Base-by-base conservation (phyloP, 169 alveolate species). In the Eimeria sp. region DNA sequence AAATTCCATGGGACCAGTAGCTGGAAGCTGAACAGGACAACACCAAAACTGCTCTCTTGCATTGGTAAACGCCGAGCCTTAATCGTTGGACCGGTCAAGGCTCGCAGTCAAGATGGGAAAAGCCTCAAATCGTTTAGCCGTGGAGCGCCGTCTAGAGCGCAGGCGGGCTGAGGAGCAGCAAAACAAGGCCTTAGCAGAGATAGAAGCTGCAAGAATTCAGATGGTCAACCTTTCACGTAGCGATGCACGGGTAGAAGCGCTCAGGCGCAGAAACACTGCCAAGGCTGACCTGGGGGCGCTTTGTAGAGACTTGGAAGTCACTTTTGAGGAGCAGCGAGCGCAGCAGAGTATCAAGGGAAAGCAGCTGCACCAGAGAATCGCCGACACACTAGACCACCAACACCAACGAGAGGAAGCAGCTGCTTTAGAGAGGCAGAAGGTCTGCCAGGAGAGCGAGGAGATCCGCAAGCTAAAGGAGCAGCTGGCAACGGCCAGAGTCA, bases 401-500 rank as follows among this genome's bases (percentile, higher is more conserved):
- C 66, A 60, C 3, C 77, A 83, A 14, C 78, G 62, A 37, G 82
- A 76, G 54, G 46, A 66, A 68, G 58, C 37, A 49, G 66, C 52
- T 37, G 66, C 80, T 16, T 71, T 52, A 2, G 89, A 83, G 58
- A 93, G 66, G 49, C 88, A 71, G 91, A 56, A 89, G 46, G 25
- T 93, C 6, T 93, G 96, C 78, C 58, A 60, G 33, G 96, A 83
- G 71, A 93, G 96, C 33, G 96, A 93, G 33, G 96, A 93, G 94
- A 88, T 93, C 13, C 90, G 96, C 66, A 62, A 88, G 68, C 91
- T 97, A 46, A 83, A 82, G 71, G 96, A 95, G 62, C 95, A 97
- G 95, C 96, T 97, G 68, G 87, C 72, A 49, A 71, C 96, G n/a
- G 98, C 98, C 14, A 58, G 89, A 58, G 97, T 95, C 37, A 97